Percentiles rank a stretch among this genome's conserved stretches.
These are phyloP conservation scores for Strobilomyces echinocephalus DNA, from an alignment of 768 basidiomycete species.

Conservation along the genomic window DNA sequence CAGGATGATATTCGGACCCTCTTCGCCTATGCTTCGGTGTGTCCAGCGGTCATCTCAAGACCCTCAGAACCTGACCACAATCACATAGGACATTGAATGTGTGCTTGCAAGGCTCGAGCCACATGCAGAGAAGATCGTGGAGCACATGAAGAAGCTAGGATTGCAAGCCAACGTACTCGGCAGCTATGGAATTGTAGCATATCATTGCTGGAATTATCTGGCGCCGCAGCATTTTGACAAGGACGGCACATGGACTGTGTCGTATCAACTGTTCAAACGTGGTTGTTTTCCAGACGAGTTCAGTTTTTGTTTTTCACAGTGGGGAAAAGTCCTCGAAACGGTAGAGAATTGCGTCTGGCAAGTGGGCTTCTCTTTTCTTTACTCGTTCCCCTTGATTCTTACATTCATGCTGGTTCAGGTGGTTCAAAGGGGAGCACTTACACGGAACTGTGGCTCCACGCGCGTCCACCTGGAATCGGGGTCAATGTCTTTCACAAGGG, in stretches of 20 bases:
- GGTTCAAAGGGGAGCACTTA: conserved; percentile 9
- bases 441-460: conserved; percentile 9
- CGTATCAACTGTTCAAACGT: conserved; percentile 6
- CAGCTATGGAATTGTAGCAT: neutral
- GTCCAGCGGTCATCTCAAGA: neutral
- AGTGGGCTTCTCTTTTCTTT: neutral
- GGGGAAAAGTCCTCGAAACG: neutral
- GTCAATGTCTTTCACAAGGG: neutral
- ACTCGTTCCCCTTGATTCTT: neutral
- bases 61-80: too few species aligned
- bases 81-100: neutral
- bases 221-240: neutral
- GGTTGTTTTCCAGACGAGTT: neutral
- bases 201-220: conserved; percentile 13
- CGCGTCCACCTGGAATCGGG: neutral
- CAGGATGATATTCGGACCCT: neutral
- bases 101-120: neutral
- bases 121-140: neutral
- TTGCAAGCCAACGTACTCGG: neutral
- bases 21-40: neutral
- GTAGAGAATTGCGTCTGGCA: conserved; percentile 2
- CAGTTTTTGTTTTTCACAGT: conserved; percentile 2
- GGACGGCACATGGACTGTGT: neutral
- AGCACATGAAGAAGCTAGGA: neutral
- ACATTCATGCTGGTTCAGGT: neutral